Conservation (phyloP, 306 rosid genomes). For the Acmispon strigosus region DNA sequence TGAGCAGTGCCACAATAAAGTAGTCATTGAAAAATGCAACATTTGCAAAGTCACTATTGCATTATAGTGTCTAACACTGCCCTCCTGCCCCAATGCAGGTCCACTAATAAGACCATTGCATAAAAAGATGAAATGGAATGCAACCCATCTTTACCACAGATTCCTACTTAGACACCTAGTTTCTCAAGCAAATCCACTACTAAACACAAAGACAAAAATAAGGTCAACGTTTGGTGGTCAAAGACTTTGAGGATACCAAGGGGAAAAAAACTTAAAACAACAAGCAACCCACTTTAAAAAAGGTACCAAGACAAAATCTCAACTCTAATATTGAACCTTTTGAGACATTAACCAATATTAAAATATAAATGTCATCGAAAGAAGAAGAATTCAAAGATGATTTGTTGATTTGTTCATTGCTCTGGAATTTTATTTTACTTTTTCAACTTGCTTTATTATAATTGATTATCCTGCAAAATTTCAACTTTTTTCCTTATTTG, state of each 20-base stretch:
- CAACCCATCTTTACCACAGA: constrained; percentile 44
- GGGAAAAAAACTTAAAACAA: constrained; percentile 4
- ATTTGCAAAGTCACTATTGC: constrained; percentile 34
- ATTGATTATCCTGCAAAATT: constrained; percentile 13
- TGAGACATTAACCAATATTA: constrained; percentile 23
- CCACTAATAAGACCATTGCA: constrained; percentile 57
- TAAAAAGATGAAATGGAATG: constrained; percentile 62
- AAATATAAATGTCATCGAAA: constrained; percentile 35
- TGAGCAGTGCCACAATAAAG: constrained; percentile 27
- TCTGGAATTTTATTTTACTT: constrained; percentile 13
- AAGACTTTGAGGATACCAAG: constrained; percentile 39
- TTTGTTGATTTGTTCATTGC: constrained; percentile 26
- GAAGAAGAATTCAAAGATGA: constrained; percentile 36
- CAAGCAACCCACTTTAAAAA: constrained; percentile 30
- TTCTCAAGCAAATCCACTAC: constrained; percentile 34
- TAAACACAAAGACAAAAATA: constrained; percentile 22
- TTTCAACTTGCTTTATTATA: neutral
- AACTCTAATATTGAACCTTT: constrained; percentile 39
- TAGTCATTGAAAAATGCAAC: constrained; percentile 35
- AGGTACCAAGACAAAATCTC: constrained; percentile 30
- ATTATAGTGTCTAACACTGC: constrained; percentile 32
- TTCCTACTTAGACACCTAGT: constrained; percentile 31
- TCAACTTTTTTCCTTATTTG: constrained; percentile 27
- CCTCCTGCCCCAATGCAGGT: constrained; percentile 48
- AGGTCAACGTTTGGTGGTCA: constrained; percentile 56